Conservation (phyloP, 805 yeast species). For the Candida xiaguanensis region DNA sequence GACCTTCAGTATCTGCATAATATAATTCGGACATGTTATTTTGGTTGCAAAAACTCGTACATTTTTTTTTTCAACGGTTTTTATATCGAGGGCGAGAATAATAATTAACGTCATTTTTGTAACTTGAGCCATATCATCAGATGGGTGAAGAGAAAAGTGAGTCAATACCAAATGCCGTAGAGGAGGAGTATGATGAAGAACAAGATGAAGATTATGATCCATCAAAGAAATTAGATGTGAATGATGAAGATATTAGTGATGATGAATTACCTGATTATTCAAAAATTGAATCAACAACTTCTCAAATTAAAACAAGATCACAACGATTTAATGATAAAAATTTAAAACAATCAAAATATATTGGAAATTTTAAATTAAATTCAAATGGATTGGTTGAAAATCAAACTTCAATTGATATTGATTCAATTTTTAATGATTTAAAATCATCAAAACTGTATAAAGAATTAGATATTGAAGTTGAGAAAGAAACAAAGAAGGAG, state of each 20-base stretch:
- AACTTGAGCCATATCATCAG: background rate
- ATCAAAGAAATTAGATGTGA: constrained; percentile 20
- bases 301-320: constrained; percentile 66
- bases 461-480: constrained; percentile 1
- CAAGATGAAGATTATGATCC: constrained; percentile 12
- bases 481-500: background rate
- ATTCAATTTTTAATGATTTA: constrained; percentile 28
- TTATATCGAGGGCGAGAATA: background rate
- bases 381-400: constrained; percentile 13
- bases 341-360: constrained; percentile 12
- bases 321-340: constrained; percentile 47
- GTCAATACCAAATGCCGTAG: background rate
- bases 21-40: constrained; percentile 15
- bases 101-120: too few relatives aligned
- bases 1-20: constrained; percentile 41
- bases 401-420: constrained; percentile 22
- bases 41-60: background rate
- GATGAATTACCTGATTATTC: constrained; percentile 43
- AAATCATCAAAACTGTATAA: constrained; percentile 11
- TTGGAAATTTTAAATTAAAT: constrained; percentile 10
- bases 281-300: constrained; percentile 48
- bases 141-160: background rate
- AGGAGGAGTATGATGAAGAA: constrained; percentile 10
- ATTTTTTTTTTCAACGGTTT: constrained; percentile 1
- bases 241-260: constrained; percentile 20